phyloP scores from a whole-genome alignment of 345 rosid species.

The Sonneratia alba region DNA sequence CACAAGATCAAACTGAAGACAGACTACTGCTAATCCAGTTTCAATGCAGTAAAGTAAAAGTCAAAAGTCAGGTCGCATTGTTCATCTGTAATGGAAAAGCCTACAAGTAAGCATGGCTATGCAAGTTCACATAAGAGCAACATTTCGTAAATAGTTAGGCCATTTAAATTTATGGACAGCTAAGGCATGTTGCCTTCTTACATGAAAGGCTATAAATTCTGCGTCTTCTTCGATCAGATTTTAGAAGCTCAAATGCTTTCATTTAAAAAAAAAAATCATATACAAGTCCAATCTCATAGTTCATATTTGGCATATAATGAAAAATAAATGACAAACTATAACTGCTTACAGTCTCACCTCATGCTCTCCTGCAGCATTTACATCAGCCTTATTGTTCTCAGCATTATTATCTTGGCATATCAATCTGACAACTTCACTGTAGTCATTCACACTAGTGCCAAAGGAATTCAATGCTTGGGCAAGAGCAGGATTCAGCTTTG shows the following conservation, averaged over 20 bases:
- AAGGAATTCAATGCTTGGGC: conserved; percentile 43
- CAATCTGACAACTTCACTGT: conserved; percentile 51
- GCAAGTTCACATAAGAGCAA: not conserved
- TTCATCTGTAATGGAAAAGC: too few species aligned
- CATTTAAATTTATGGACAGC: not conserved
- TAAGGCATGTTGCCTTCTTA: not conserved
- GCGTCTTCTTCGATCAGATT: not conserved
- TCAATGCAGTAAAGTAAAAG: not conserved
- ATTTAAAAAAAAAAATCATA: too few species aligned
- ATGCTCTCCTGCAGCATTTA: conserved; percentile 20
- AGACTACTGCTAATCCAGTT: not conserved
- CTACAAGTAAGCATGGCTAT: too few species aligned
- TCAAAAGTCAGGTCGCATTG: too few species aligned
- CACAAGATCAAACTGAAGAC: not conserved
- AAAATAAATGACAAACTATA: not conserved
- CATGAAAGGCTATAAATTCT: not conserved
- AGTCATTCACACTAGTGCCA: conserved; percentile 46
- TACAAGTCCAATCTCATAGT: too few species aligned
- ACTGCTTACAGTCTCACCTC: conserved; percentile 7
- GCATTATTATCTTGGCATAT: conserved; percentile 45
- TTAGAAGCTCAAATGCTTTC: not conserved
- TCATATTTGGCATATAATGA: too few species aligned
- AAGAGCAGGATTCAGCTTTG: conserved; percentile 59
- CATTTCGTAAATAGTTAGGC: not conserved
- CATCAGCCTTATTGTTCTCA: not conserved